Evolutionary conservation across 257 asterid genomes (phyloP).

Genomic region (Avicennia marina): DNA sequence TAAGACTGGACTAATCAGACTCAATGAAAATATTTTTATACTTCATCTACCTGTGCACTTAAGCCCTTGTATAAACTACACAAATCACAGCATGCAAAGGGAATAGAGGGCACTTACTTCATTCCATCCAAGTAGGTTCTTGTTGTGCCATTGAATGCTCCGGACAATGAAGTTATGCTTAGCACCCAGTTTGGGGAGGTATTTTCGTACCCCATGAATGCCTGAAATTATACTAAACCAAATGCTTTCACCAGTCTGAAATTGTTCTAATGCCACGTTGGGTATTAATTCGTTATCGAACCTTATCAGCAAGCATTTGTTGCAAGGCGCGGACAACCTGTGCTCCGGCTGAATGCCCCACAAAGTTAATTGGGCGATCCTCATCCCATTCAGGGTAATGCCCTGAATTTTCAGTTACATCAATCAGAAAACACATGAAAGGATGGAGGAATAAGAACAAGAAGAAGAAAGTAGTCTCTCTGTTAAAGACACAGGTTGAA

Average conservation of each 20-base stretch:
- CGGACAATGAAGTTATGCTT: slow-evolving; percentile 86
- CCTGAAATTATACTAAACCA: slow-evolving; percentile 35
- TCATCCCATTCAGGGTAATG: slow-evolving; percentile 97
- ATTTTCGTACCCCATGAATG: slow-evolving; percentile 63
- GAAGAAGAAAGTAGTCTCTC: no score
- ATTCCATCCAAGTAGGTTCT: slow-evolving; percentile 90
- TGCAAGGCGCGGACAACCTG: slow-evolving; percentile 91
- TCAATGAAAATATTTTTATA: no score
- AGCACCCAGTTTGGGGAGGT: slow-evolving; percentile 82
- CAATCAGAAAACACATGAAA: slow-evolving; percentile 1
- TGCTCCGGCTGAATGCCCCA: slow-evolving; percentile 98
- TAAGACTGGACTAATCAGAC: no score
- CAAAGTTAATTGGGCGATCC: slow-evolving; percentile 87
- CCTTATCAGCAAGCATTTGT: slow-evolving; percentile 98
- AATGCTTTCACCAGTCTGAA: background rate
- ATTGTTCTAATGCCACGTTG: background rate
- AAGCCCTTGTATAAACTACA: no score
- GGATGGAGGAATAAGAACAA: background rate
- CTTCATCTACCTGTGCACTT: no score
- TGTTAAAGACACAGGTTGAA: no score
- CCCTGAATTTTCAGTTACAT: slow-evolving; percentile 37
- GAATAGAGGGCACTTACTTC: slow-evolving; percentile 47
- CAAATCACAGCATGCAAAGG: no score
- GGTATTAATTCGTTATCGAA: no score
- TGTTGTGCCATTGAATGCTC: slow-evolving; percentile 97